Base-by-base conservation (phyloP, 176 grass and related monocot genomes). In the Eleusine coracana region DNA sequence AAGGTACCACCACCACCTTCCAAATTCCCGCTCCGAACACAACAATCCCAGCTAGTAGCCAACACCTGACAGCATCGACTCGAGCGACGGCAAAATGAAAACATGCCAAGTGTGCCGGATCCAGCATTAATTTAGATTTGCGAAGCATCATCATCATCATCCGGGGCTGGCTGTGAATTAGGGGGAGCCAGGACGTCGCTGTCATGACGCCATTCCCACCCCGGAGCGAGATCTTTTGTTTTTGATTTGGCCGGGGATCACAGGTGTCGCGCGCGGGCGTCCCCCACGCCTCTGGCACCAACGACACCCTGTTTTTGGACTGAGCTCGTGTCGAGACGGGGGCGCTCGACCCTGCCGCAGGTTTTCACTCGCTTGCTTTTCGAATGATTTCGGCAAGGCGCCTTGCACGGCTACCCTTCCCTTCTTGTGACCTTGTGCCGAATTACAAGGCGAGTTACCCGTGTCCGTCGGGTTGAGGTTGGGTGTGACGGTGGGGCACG, bases 1-100 rank as follows among this genome's bases (percentile, higher is more conserved):
- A 97, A 97, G 88, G 93, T 95, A 81, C 60, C 56, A 15, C 25
- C 25, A 25, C 25, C 5, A 51, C 66, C 17, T 2, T 41, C 60
- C n/a, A 34, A 34, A 34, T 9, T 55, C 34, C 16, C 27, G 4
- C 28, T 62, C 59, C n/a, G 25, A 13, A 3, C 25, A 0, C 28
- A 63, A 29, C n/a, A 62, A 62, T 27, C 59, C 3, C 59, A 12
- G 10, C 23, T 7, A 44, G 41, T 7, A 44, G 41, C 44, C 10
- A 8, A 10, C 40, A 36, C 40, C 3, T 25, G 6, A 6, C 66
- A 20, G 42, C 18, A 60, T 44, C 66, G 25, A 25, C 25, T 25
- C 25, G 64, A 13, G 29, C 31, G 27, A 34, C 60, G 59, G 76
- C 84, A 25, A 16, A 45, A 20, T 37, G 37, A 6, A 46, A 39